These are phyloP conservation scores for Leptographium procerum DNA, from an alignment of 2,329 filamentous ascomycete species.

Conservation along the genomic window DNA sequence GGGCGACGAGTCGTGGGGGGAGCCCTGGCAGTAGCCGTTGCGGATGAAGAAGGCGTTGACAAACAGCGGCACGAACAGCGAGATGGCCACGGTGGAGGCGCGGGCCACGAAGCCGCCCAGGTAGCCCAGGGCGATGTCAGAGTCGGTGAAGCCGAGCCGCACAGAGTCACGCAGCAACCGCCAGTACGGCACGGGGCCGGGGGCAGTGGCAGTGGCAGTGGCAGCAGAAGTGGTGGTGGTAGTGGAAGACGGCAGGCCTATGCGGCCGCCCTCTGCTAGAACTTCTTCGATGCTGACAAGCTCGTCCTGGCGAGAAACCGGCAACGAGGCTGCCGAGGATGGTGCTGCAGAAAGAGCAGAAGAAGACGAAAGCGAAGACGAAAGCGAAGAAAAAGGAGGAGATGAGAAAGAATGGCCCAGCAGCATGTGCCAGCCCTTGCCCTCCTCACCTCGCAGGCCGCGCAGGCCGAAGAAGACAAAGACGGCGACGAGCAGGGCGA, in stretches of 20 bases:
- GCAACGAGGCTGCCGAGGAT: no score
- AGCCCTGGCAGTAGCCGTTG: slow-evolving; percentile 65
- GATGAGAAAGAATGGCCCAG: slow-evolving; percentile 25
- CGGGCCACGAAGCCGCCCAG: slow-evolving; percentile 89
- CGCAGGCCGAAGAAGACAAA: slow-evolving; percentile 72
- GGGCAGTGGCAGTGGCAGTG: background rate
- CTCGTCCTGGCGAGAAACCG: slow-evolving; percentile 1
- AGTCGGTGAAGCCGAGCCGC: slow-evolving; percentile 60
- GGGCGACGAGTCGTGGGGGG: slow-evolving; percentile 49
- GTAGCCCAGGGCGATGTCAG: slow-evolving; percentile 76
- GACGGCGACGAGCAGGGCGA: slow-evolving; percentile 61
- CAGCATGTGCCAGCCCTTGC: slow-evolving; percentile 57
- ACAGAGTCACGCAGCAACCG: slow-evolving; percentile 52
- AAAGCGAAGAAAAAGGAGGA: background rate
- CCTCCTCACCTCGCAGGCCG: slow-evolving; percentile 58
- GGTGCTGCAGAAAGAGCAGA: background rate
- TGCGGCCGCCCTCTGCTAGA: background rate
- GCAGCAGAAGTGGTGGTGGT: background rate
- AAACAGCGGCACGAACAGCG: slow-evolving; percentile 85
- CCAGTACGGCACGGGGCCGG: slow-evolving; percentile 37
- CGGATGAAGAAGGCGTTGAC: slow-evolving; percentile 83
- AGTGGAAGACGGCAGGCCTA: background rate
- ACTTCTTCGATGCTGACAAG: slow-evolving; percentile 6
- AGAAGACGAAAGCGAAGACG: background rate
- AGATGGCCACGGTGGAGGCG: slow-evolving; percentile 89